Evolutionary conservation across 192 early-diverging fungal genomes (phyloP), one percentile per base, ranked within the genome.

Genomic region (Coemansia sp.): DNA sequence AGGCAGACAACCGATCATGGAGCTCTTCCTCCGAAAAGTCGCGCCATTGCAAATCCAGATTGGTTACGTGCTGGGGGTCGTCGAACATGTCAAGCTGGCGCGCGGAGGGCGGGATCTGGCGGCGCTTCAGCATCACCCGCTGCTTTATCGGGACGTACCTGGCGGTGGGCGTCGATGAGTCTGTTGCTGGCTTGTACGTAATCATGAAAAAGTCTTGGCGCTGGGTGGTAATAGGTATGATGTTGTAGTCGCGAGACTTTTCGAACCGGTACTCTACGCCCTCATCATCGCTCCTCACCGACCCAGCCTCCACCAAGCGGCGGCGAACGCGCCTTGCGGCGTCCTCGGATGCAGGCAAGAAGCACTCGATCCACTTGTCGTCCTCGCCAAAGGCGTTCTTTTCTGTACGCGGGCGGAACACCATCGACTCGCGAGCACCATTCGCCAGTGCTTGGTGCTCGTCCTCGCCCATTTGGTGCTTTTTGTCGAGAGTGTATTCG

Each of bases 321-420:
- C 10, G 43, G 53, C 62, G 60, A 23, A 72, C 43, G 26, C 53
- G 58, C 11, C n/a, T 37, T 2, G 73, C 79, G 0, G 62, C 68
- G 0, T 59, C 70, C 14, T 65, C 64, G 57, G 53, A 59, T 43
- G 67, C 73, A 3, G 79, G 79, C 42, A 82, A 50, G 39, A 73
- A 82, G 16, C 60, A 59, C 57, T 82, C 79, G 57, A 75, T 65
- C 79, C 79, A 82, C 23, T 67, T 64, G 40, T 82, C 73, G 34
- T 73, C 43, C 39, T 82, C 73, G 46, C 70, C 73, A n/a, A 82
- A 16, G 14, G 75, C 55, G 39, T 82, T 76, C 48, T 31, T 40
- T 21, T 67, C 66, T 28, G 56, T 51, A 3, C 74, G 79, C 35
- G 67, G 70, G 20, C 74, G 63, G 64, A 82, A 74, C 21, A 82